phyloP scores from a whole-genome alignment of 306 rosid species.

The Gastrolobium bilobum region DNA sequence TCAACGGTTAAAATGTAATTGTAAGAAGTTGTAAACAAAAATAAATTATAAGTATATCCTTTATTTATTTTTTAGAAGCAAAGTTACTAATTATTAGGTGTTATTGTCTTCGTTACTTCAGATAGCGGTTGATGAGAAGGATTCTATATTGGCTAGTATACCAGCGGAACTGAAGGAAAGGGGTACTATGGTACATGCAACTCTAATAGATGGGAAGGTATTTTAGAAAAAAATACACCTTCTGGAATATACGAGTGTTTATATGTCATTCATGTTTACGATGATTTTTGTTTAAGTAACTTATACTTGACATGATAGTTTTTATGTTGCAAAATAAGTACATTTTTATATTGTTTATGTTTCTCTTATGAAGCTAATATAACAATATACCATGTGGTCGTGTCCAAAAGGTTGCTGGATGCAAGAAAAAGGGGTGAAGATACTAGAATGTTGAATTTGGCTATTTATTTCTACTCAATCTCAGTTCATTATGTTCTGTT shows the following conservation, averaged over 20 bases:
- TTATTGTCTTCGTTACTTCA: conserved; percentile 48
- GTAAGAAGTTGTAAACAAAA: too few species aligned
- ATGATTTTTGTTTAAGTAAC: conserved; percentile 27
- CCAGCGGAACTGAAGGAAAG: conserved; percentile 77
- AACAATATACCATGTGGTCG: too few species aligned
- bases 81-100: conserved; percentile 13
- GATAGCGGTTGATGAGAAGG: conserved; percentile 84
- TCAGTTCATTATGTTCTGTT: conserved; percentile 12
- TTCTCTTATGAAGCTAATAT: conserved; percentile 21
- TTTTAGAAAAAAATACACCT: conserved; percentile 30
- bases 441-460: conserved; percentile 22
- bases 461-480: conserved; percentile 14
- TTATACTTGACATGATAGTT: conserved; percentile 36
- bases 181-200: conserved; percentile 70
- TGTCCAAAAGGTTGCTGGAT: too few species aligned
- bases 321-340: conserved; percentile 1
- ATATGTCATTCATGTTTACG: not conserved
- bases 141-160: conserved; percentile 76
- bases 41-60: too few species aligned
- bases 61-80: not conserved
- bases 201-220: conserved; percentile 88
- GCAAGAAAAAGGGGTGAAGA: not conserved
- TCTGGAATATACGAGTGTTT: conserved; percentile 18
- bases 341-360: conserved; percentile 6
- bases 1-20: too few species aligned